Conservation (phyloP, 1,284 basidiomycete genomes). For the Leccinum angustisporum region DNA sequence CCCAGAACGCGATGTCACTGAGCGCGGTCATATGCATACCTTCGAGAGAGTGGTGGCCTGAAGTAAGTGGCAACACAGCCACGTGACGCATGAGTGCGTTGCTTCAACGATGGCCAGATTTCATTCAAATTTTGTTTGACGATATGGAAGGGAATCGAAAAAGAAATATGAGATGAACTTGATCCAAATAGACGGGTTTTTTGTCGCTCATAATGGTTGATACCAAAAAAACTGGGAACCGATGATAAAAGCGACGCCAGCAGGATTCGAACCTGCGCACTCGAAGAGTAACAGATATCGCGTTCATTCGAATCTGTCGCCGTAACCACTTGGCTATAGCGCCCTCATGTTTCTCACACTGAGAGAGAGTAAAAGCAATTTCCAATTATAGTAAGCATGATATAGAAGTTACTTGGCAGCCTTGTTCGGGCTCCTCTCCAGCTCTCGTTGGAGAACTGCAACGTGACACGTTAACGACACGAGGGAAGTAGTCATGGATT, state of each 20-base stretch:
- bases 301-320: slow-evolving; percentile 55
- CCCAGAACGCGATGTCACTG: slow-evolving; percentile 5
- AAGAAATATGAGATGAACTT: background rate
- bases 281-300: slow-evolving; percentile 42
- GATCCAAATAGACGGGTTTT: background rate
- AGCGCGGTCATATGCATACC: slow-evolving; percentile 9
- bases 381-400: slow-evolving; percentile 10
- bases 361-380: background rate
- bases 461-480: background rate
- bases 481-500: slow-evolving; percentile 24
- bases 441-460: background rate
- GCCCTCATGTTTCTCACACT: slow-evolving; percentile 16
- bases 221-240: background rate
- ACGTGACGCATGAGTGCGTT: background rate
- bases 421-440: background rate
- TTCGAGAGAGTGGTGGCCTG: background rate
- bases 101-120: background rate
- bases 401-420: background rate
- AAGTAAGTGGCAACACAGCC: background rate
- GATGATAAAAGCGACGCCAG: slow-evolving; percentile 35
- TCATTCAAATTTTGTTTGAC: background rate
- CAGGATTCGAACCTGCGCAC: slow-evolving; percentile 43
- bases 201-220: background rate
- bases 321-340: slow-evolving; percentile 60
- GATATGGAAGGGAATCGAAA: background rate